Conservation (phyloP, 2,329 filamentous ascomycete species). For the Ceratocystis lukuohia region DNA sequence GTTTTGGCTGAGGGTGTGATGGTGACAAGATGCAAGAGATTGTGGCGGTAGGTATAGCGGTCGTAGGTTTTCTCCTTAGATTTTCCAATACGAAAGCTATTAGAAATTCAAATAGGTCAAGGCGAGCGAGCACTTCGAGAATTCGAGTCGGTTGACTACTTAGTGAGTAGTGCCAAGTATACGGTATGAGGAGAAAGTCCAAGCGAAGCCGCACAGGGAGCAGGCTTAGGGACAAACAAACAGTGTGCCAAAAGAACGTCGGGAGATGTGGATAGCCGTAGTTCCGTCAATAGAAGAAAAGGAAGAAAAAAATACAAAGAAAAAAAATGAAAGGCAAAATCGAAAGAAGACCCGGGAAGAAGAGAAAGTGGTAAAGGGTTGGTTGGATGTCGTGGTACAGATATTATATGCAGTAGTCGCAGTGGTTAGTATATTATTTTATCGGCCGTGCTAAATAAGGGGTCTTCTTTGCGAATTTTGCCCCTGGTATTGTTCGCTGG, state of each 20-base stretch:
- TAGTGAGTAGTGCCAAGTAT: slow-evolving; percentile 8
- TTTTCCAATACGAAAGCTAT: background rate
- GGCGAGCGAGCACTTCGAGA: background rate
- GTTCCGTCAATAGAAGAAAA: background rate
- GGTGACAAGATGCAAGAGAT: no score
- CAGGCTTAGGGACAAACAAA: slow-evolving; percentile 3
- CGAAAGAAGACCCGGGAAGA: background rate
- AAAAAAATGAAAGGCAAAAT: background rate
- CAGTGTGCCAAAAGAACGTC: slow-evolving; percentile 1
- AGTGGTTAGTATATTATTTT: slow-evolving; percentile 1
- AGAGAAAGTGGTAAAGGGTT: background rate
- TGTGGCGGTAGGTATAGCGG: no score
- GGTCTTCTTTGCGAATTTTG: background rate
- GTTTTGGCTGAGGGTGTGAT: no score
- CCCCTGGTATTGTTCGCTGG: background rate
- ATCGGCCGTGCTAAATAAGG: slow-evolving; percentile 6
- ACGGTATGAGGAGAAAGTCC: background rate
- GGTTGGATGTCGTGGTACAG: slow-evolving; percentile 4
- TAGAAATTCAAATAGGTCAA: background rate
- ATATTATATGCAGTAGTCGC: background rate
- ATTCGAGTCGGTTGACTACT: background rate
- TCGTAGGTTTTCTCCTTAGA: background rate
- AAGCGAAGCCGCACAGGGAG: slow-evolving; percentile 7
- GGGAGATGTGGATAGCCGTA: slow-evolving; percentile 1
- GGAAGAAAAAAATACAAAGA: slow-evolving; percentile 8